Conservation (phyloP, 441 rosid genomes). For the Erodium moschatum region DNA sequence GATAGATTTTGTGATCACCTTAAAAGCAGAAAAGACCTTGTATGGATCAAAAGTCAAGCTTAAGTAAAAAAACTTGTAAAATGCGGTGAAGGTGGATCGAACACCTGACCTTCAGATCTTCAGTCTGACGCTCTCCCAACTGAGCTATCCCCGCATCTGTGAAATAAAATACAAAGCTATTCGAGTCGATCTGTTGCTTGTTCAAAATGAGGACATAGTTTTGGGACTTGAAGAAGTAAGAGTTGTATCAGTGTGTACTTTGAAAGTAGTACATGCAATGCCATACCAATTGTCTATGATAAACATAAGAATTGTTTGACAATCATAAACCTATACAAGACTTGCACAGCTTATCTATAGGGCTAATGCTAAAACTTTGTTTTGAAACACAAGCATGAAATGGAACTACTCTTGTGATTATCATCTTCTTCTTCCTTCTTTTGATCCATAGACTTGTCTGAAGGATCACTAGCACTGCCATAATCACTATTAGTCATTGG, state of each 20-base stretch:
- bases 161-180: no score
- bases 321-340: not conserved
- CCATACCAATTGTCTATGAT: no score
- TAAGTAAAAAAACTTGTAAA: no score
- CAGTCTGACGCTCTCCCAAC: constrained; percentile 88
- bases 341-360: not conserved
- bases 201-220: no score
- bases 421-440: constrained; percentile 17
- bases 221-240: no score
- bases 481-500: constrained; percentile 12
- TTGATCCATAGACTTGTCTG: not conserved
- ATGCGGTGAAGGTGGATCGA: constrained; percentile 46
- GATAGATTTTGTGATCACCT: no score
- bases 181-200: no score
- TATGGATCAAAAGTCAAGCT: no score
- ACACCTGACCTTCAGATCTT: constrained; percentile 49
- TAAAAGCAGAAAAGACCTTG: no score
- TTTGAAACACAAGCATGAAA: constrained; percentile 55
- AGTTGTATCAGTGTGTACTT: no score
- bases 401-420: constrained; percentile 18
- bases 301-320: no score
- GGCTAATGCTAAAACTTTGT: constrained; percentile 8
- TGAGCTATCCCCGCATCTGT: constrained; percentile 86
- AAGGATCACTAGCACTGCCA: not conserved
- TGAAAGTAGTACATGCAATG: no score